Percentiles rank a stretch among this genome's conserved stretches.
Evolutionary conservation across 352 stramenopile species (phyloP).

Genomic region (Pythium myriotylum): DNA sequence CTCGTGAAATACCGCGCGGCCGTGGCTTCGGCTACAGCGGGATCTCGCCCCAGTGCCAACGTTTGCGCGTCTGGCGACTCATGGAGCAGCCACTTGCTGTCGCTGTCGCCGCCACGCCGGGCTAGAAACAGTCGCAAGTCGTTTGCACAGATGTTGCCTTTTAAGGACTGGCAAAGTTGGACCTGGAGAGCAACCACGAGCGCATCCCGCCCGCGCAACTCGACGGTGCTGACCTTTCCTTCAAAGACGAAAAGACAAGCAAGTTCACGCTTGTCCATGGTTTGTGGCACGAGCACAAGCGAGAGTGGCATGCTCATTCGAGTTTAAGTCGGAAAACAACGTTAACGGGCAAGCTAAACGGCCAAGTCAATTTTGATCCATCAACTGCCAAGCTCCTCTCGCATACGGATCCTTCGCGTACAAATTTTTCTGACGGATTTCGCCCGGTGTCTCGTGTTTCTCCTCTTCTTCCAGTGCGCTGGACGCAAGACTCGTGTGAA

Average conservation of each 20-base stretch:
- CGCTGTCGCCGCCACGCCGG: neutral
- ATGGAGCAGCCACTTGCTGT: conserved; percentile 3
- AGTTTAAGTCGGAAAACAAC: too few relatives aligned
- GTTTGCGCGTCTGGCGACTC: neutral
- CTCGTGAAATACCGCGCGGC: neutral
- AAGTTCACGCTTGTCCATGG: conserved; percentile 10
- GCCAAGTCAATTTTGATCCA: too few relatives aligned
- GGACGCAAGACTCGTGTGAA: conserved; percentile 17
- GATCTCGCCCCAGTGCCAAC: neutral
- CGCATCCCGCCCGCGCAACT: neutral
- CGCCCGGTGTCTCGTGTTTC: conserved; percentile 10
- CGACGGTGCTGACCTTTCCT: neutral
- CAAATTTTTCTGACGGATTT: neutral
- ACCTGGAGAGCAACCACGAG: conserved; percentile 9
- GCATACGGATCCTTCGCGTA: neutral
- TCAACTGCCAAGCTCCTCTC: neutral
- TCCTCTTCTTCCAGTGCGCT: conserved; percentile 25
- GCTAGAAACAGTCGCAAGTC: conserved; percentile 20
- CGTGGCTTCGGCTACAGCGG: neutral
- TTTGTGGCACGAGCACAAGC: conserved; percentile 7
- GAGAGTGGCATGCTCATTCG: neutral
- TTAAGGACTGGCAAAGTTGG: neutral
- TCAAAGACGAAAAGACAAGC: conserved; percentile 19
- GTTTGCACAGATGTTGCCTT: neutral
- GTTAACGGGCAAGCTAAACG: too few relatives aligned